Base-by-base conservation (phyloP, 495 filamentous ascomycete species). In the Trichoderma parareesei region DNA sequence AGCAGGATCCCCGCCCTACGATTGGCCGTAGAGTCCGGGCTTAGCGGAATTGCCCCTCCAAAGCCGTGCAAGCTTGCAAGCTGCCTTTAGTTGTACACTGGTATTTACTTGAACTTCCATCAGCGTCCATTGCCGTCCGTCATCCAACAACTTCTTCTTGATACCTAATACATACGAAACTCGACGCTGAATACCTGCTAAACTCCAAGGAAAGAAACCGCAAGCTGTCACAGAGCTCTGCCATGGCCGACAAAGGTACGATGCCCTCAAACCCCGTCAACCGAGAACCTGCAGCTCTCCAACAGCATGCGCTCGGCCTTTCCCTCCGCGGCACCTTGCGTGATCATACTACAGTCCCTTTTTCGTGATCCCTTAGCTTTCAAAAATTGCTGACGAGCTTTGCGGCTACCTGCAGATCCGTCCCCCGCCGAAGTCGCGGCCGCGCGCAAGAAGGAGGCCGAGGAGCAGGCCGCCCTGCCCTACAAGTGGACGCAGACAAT, bases 401-500 rank as follows among this genome's bases (percentile, higher is more conserved):
- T 33, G 20, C 7, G 11, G 27, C 48, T 27, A 55, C 38, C 33
- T 55, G 72, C 78, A 68, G 85, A 86, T 55, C 81, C 74, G 27
- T 81, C 83, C 60, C 75, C 80, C 44, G 84, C 84, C 60, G 75
- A 85, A 69, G 88, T 92, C 72, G 85, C 85, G 43, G 88, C 87
- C 38, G 85, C 87, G 72, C 87, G 87, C 71, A 87, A 85, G 64
- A 87, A 88, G 73, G 92, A 98, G 75, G 82, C 82, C 40, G 89
- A 86, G 42, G 94, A 98, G 75, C 94, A 98, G 79, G 91, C 89
- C 27, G 82, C 87, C 49, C 87, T 98, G 10, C 94, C 94, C 4
- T 98, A 98, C 87, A 92, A 94, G 78, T 98, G 94, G 94, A 90
- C 85, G 2, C 94, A 98, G 76, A 92, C 88, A n/a, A 97, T 98